Evolutionary conservation across 2,329 filamentous ascomycete genomes (phyloP), one percentile per base, ranked within the genome.

Genomic region (Microascus cirrosus): DNA sequence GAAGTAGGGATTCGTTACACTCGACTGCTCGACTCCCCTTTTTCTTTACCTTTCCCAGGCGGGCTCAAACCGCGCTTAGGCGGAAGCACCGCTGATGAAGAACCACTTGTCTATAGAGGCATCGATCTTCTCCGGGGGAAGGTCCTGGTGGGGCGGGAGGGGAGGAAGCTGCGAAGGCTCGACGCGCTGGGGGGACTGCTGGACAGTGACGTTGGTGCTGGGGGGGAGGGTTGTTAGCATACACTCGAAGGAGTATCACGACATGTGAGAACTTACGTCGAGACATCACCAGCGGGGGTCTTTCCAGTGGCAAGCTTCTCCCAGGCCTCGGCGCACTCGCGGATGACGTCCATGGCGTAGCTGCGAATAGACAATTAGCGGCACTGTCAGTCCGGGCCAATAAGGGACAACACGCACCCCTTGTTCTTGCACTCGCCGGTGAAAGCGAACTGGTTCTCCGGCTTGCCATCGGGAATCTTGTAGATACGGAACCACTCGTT

Each of bases 401-500:
- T 13, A 22, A 28, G 35, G 15, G 42, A 11, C 48, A 24, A 20
- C 55, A 66, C 82, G 64, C 66, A 91, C 88, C 88, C 90, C 86
- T 92, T 95, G 87, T 99, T 99, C 88, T 99, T 99, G 89, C 93
- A 97, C 83, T 99, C 94, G 80, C 94, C 94, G 60, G 92, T 96
- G 82, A 99, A 99, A 69, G 94, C 94, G 72, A 99, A 99, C 81
- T 97, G 94, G 86, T 99, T 99, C 88, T 99, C 94, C 69, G 93
- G 92, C 91, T 99, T 99, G 82, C 94, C 94, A 73, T 99, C 94
- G 72, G 94, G 94, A 77, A 99, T 99, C 84, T 99, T 99, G 88
- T 99, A 99, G 85, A 99, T 99, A 76, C 94, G 91, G 91, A 99
- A 99, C 94, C 94, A 99, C 82, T 99, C 94, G 73, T 99, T 99